Evolutionary conservation across 2,329 filamentous ascomycete species (phyloP).

Genomic region (Beauveria australis): DNA sequence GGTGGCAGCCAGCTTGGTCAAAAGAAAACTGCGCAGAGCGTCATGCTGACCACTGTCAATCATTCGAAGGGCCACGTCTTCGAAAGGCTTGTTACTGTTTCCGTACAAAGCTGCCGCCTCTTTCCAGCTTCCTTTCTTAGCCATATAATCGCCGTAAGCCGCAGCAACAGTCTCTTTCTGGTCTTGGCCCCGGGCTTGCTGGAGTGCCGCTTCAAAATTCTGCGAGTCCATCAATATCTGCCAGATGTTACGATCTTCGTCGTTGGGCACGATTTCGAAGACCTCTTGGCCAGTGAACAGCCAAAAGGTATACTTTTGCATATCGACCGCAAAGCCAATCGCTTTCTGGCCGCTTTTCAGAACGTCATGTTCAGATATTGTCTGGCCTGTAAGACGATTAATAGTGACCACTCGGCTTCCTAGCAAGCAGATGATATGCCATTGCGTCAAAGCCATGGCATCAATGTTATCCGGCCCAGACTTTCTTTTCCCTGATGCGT

Average conservation of each 20-base stretch:
- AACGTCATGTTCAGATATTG: slow-evolving; percentile 83
- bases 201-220: slow-evolving; percentile 80
- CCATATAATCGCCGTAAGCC: slow-evolving; percentile 82
- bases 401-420: slow-evolving; percentile 76
- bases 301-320: slow-evolving; percentile 96
- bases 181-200: slow-evolving; percentile 68
- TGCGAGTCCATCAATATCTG: slow-evolving; percentile 82
- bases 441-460: slow-evolving; percentile 80
- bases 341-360: slow-evolving; percentile 70
- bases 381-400: slow-evolving; percentile 76
- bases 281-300: slow-evolving; percentile 87
- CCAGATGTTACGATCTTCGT: slow-evolving; percentile 92
- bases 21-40: slow-evolving; percentile 79
- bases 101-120: slow-evolving; percentile 89
- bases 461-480: slow-evolving; percentile 64
- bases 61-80: slow-evolving; percentile 85
- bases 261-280: slow-evolving; percentile 82
- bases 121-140: slow-evolving; percentile 69
- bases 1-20: slow-evolving; percentile 72
- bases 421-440: slow-evolving; percentile 80
- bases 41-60: slow-evolving; percentile 88
- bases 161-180: slow-evolving; percentile 90
- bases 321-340: slow-evolving; percentile 79
- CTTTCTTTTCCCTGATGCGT: slow-evolving; percentile 57
- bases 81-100: slow-evolving; percentile 92